A percentile compares a stretch with the other conserved stretches of the same genome.
These are phyloP conservation scores for Cryptosporidium sp. DNA, from an alignment of 169 alveolate species.

Conservation along the genomic window DNA sequence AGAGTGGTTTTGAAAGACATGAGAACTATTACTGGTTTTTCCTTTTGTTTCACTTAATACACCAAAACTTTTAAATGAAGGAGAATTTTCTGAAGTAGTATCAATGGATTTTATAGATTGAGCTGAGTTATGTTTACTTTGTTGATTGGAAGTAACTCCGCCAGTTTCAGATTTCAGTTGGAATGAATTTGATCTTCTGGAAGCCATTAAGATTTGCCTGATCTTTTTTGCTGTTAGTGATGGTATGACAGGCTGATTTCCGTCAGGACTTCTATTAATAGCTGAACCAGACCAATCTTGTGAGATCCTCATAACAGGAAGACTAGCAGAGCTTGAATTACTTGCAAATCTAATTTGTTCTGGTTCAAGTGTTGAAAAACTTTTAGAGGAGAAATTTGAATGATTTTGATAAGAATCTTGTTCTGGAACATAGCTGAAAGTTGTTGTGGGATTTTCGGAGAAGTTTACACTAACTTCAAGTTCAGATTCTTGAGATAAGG, in stretches of 20 bases:
- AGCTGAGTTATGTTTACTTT: neutral
- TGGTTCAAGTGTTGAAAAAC: neutral
- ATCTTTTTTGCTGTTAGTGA: constrained; percentile 45
- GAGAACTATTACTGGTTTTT: neutral
- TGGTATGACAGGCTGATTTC: constrained; percentile 13
- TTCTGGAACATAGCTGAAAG: neutral
- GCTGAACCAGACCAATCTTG: constrained; percentile 57
- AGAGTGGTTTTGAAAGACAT: neutral
- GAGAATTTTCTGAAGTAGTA: neutral
- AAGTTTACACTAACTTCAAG: neutral
- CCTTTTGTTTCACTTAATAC: neutral
- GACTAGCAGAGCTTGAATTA: constrained; percentile 2
- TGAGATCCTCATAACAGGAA: constrained; percentile 47
- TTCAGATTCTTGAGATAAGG: neutral
- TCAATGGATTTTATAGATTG: constrained; percentile 13
- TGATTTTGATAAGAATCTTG: neutral
- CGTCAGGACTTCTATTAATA: neutral
- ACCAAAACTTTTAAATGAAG: neutral
- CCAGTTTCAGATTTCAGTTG: constrained; percentile 1
- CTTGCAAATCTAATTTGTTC: constrained; percentile 9
- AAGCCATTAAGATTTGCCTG: constrained; percentile 61
- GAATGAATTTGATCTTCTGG: constrained; percentile 37
- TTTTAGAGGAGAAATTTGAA: neutral
- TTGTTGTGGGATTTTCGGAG: neutral
- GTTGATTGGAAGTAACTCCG: neutral